Evolutionary conservation across 2,329 filamentous ascomycete genomes (phyloP).

Genomic region (Arthrobotrys sphaeroides): DNA sequence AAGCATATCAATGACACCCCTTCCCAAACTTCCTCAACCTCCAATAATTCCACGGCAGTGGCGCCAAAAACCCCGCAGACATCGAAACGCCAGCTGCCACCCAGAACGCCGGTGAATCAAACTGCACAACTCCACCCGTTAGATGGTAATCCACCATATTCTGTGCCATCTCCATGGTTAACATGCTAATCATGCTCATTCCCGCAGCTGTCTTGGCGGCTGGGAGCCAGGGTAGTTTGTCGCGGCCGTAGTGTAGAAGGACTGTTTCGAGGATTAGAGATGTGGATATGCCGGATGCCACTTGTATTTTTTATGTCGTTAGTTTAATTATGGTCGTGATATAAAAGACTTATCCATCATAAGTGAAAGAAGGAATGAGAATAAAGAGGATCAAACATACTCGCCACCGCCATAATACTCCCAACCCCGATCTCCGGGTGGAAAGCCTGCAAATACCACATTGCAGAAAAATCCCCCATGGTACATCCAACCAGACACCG

Average conservation of each 20-base stretch:
- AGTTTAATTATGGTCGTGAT: too few species aligned
- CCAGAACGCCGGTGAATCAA: conserved; percentile 67
- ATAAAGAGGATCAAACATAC: conserved; percentile 59
- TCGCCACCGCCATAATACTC: conserved; percentile 67
- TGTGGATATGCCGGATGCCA: conserved; percentile 66
- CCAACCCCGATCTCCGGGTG: conserved; percentile 65
- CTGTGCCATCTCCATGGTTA: conserved; percentile 69
- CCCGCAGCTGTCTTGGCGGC: conserved; percentile 67
- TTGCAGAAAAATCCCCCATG: conserved; percentile 67
- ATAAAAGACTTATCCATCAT: too few species aligned
- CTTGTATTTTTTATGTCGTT: conserved; percentile 59
- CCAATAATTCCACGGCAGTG: conserved; percentile 68
- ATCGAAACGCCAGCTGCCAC: conserved; percentile 64
- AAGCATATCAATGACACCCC: conserved; percentile 62
- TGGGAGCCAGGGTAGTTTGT: conserved; percentile 64
- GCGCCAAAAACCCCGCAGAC: conserved; percentile 64
- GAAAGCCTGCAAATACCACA: conserved; percentile 68
- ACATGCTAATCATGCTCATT: conserved; percentile 70
- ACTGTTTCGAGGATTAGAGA: conserved; percentile 67
- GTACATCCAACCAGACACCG: conserved; percentile 69
- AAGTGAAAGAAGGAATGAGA: not conserved
- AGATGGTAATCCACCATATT: conserved; percentile 68
- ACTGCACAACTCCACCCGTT: conserved; percentile 65
- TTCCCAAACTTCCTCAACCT: conserved; percentile 66
- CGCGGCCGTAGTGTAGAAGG: conserved; percentile 65